A percentile compares a stretch with the other conserved stretches of the same genome.
Conservation (phyloP, 495 filamentous ascomycete species). For the Bacidia gigantensis region DNA sequence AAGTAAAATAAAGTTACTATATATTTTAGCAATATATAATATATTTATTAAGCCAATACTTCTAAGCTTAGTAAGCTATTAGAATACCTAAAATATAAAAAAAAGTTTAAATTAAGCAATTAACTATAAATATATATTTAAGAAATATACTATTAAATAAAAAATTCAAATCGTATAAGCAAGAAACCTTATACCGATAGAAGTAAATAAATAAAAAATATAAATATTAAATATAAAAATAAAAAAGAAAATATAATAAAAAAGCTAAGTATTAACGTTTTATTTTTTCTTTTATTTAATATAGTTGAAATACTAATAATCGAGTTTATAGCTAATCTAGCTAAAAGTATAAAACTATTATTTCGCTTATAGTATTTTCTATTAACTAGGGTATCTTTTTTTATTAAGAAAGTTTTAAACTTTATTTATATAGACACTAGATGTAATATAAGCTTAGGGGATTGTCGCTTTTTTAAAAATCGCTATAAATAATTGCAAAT, state of each 20-base stretch:
- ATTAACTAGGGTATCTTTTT: not conserved
- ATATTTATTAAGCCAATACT: not conserved
- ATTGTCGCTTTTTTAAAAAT: not conserved
- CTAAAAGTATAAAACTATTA: not conserved
- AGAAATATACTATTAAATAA: not conserved
- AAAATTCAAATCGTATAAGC: not conserved
- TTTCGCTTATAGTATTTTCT: constrained; percentile 1
- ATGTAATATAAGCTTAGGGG: constrained; percentile 7
- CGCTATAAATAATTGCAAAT: constrained; percentile 3
- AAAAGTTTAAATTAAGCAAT: not conserved
- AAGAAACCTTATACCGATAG: not conserved
- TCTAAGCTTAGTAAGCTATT: not conserved
- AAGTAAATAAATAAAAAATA: not conserved
- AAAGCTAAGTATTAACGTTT: not conserved
- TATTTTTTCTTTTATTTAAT: not conserved
- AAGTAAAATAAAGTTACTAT: not conserved
- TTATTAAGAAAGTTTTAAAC: not conserved
- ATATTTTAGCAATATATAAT: no score
- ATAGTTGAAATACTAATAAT: not conserved
- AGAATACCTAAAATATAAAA: not conserved
- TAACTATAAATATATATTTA: not conserved
- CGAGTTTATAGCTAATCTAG: not conserved
- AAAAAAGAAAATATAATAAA: not conserved
- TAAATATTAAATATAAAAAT: no score
- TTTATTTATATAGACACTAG: constrained; percentile 17